These are phyloP conservation scores for Eleusine coracana DNA, from an alignment of 176 grass and related monocot species.

Conservation along the genomic window DNA sequence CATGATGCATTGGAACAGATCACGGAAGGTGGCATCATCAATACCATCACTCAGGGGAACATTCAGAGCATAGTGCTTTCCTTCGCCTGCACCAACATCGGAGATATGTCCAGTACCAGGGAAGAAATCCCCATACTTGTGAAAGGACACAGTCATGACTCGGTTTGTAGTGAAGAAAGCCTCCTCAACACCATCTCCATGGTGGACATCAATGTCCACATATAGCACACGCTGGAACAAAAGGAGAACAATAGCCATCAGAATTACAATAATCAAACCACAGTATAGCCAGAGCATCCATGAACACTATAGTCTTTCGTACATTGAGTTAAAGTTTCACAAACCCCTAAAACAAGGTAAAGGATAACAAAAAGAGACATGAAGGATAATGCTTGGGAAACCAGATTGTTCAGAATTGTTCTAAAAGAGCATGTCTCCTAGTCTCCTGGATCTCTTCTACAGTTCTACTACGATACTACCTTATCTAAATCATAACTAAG, in stretches of 20 bases:
- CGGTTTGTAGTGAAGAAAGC: conserved; percentile 93
- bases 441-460: neutral
- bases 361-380: neutral
- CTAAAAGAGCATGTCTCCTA: neutral
- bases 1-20: conserved; percentile 75
- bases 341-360: neutral
- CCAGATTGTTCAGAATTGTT: neutral
- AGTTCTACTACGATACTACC: neutral
- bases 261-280: conserved; percentile 15
- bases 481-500: conserved; percentile 12
- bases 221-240: conserved; percentile 84
- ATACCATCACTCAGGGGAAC: conserved; percentile 90
- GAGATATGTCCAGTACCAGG: conserved; percentile 88
- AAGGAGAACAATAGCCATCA: conserved; percentile 37
- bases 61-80: conserved; percentile 87
- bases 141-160: conserved; percentile 95
- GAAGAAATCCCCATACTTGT: conserved; percentile 94
- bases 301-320: conserved; percentile 18
- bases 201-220: conserved; percentile 96
- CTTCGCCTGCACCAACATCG: conserved; percentile 61
- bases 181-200: conserved; percentile 95
- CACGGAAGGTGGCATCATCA: conserved; percentile 76
- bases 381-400: neutral
- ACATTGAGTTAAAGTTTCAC: neutral
- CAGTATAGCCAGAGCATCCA: conserved; percentile 16